A percentile compares a stretch with the other conserved stretches of the same genome.
Evolutionary conservation across 1,139 yeast species (phyloP).

Genomic region (Lizanozyma gosingica): DNA sequence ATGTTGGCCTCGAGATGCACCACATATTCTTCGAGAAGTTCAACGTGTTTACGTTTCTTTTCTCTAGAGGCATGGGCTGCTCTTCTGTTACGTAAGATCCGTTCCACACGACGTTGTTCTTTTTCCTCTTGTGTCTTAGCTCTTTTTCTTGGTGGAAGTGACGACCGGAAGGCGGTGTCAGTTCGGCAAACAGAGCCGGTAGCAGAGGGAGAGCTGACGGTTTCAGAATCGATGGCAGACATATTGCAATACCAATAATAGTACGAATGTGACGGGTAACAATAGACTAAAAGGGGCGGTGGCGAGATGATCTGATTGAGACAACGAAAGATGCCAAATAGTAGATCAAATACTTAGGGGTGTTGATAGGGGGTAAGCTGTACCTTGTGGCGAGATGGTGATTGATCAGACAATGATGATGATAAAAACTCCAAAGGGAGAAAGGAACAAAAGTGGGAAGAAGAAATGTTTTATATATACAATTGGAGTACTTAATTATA

Average conservation of each 20-base stretch:
- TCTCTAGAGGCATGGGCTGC: constrained; percentile 98
- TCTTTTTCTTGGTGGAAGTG: constrained; percentile 89
- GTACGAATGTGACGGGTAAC: too few species aligned
- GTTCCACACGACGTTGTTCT: constrained; percentile 89
- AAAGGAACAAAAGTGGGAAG: too few species aligned
- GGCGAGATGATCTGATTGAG: too few species aligned
- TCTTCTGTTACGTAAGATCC: constrained; percentile 86
- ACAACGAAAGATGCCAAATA: too few species aligned
- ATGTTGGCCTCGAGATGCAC: constrained; percentile 37
- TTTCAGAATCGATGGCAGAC: not conserved
- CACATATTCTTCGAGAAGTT: constrained; percentile 66
- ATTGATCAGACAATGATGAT: not conserved
- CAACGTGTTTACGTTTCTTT: constrained; percentile 89
- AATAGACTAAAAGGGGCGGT: too few species aligned
- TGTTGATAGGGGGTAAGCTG: not conserved
- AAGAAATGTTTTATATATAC: too few species aligned
- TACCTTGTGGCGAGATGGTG: not conserved
- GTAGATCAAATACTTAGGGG: not conserved
- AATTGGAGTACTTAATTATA: too few species aligned
- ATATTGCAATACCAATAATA: too few species aligned
- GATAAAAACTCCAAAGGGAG: too few species aligned
- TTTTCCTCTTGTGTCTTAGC: constrained; percentile 96
- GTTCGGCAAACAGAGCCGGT: too few species aligned
- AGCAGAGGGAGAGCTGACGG: not conserved
- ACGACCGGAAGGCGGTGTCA: constrained; percentile 22